These are phyloP conservation scores for Colletotrichum sp. DNA, from an alignment of 2,329 filamentous ascomycete genomes.

Conservation along the genomic window DNA sequence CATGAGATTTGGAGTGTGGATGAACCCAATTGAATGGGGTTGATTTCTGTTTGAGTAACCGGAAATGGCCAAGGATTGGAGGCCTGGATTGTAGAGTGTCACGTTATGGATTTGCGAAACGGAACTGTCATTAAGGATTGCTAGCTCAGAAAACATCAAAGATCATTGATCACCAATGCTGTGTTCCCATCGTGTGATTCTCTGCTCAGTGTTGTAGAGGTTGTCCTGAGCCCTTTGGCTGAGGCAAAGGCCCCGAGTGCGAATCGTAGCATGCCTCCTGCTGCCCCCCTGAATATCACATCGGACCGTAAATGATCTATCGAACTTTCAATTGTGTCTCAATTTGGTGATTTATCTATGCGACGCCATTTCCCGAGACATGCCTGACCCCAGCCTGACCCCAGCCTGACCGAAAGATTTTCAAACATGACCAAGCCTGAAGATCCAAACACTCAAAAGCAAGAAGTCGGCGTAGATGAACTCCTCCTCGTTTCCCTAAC, in stretches of 20 bases:
- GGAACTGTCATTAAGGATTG: neutral
- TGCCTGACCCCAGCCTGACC: neutral
- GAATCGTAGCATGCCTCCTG: neutral
- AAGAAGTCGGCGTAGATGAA: neutral
- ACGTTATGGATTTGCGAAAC: neutral
- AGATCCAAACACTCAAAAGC: neutral
- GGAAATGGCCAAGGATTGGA: neutral
- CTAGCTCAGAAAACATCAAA: neutral
- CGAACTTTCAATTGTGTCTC: neutral
- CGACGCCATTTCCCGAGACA: neutral
- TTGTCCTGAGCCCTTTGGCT: no score
- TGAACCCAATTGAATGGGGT: neutral
- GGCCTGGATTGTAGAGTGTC: neutral
- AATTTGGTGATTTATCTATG: neutral
- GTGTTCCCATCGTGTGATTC: neutral
- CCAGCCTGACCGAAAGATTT: neutral
- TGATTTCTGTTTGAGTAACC: neutral
- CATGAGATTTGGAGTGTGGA: neutral
- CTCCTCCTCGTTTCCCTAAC: neutral
- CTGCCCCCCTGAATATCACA: neutral
- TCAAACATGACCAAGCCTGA: neutral
- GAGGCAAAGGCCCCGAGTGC: no score
- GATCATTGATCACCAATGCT: conserved; percentile 4
- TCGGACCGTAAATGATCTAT: neutral
- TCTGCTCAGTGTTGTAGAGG: neutral